Percentiles rank a stretch among this genome's conserved stretches.
These are phyloP conservation scores for Apostasia shenzhenica DNA, from an alignment of 106 monocot species.

Conservation along the genomic window DNA sequence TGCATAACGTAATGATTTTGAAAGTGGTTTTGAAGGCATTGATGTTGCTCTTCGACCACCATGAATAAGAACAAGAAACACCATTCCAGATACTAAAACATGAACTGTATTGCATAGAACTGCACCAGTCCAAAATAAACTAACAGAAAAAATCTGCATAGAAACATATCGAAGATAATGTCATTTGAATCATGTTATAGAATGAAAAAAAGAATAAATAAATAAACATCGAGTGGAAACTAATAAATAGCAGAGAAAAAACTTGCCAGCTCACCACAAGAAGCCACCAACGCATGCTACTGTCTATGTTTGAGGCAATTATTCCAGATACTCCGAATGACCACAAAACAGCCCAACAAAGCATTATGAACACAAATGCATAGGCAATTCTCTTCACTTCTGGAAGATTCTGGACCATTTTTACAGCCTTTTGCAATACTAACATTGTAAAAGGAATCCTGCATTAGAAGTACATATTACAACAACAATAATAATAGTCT, in stretches of 20 bases:
- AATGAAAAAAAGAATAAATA: background rate
- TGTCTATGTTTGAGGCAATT: slow-evolving; percentile 55
- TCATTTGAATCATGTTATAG: background rate
- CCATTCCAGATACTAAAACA: slow-evolving; percentile 95
- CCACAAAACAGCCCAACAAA: slow-evolving; percentile 87
- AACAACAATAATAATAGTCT: no score
- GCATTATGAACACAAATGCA: slow-evolving; percentile 70
- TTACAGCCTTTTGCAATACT: slow-evolving; percentile 83
- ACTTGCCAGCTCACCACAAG: slow-evolving; percentile 99
- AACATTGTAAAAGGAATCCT: slow-evolving; percentile 98
- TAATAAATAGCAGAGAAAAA: slow-evolving; percentile 34
- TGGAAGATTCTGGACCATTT: slow-evolving; percentile 69
- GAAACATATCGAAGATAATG: slow-evolving; percentile 6
- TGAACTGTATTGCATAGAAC: slow-evolving; percentile 94
- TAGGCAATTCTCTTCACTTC: slow-evolving; percentile 71
- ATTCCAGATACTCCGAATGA: slow-evolving; percentile 90
- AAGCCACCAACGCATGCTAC: slow-evolving; percentile 82
- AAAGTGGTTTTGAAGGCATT: slow-evolving; percentile 65
- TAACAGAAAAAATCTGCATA: slow-evolving; percentile 85
- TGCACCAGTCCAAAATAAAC: slow-evolving; percentile 99
- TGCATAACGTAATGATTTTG: slow-evolving; percentile 68
- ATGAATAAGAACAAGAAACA: slow-evolving; percentile 87
- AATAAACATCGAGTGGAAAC: background rate
- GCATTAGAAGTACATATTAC: background rate
- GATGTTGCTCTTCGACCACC: slow-evolving; percentile 53